A percentile compares a stretch with the other conserved stretches of the same genome.
Evolutionary conservation across 495 filamentous ascomycete genomes (phyloP).

Genomic region (Pseudevernia furfuracea): DNA sequence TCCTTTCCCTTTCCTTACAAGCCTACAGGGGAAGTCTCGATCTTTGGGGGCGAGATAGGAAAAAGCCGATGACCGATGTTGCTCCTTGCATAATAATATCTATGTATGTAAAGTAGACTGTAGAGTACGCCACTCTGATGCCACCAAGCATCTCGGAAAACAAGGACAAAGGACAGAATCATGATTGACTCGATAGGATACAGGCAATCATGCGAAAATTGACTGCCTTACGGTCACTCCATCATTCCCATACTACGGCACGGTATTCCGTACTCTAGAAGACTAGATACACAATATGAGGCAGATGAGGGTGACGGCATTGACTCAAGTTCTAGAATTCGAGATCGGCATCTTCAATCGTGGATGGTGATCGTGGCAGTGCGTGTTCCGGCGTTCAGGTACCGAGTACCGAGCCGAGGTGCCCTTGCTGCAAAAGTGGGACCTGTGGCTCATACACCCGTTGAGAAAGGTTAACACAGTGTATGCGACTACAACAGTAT

Average conservation of each 20-base stretch:
- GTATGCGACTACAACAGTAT: no score
- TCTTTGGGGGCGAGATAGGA: neutral
- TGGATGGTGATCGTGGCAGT: neutral
- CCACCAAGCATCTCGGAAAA: neutral
- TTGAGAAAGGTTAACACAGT: no score
- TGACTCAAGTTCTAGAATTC: neutral
- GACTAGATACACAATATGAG: no score
- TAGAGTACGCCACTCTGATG: neutral
- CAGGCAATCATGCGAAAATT: no score
- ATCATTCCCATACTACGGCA: no score
- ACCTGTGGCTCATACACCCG: neutral
- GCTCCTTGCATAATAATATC: no score
- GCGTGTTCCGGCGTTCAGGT: neutral
- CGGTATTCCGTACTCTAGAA: no score
- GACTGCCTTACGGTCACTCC: no score
- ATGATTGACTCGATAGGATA: no score
- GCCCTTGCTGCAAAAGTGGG: neutral
- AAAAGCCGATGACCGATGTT: no score
- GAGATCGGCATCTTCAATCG: neutral
- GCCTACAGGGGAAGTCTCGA: no score
- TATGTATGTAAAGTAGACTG: no score
- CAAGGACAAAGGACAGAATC: neutral
- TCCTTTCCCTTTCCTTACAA: neutral
- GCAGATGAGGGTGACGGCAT: neutral
- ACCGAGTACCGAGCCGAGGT: conserved; percentile 7